Evolutionary conservation across 768 basidiomycete genomes (phyloP).

Genomic region (Asterophora parasitica): DNA sequence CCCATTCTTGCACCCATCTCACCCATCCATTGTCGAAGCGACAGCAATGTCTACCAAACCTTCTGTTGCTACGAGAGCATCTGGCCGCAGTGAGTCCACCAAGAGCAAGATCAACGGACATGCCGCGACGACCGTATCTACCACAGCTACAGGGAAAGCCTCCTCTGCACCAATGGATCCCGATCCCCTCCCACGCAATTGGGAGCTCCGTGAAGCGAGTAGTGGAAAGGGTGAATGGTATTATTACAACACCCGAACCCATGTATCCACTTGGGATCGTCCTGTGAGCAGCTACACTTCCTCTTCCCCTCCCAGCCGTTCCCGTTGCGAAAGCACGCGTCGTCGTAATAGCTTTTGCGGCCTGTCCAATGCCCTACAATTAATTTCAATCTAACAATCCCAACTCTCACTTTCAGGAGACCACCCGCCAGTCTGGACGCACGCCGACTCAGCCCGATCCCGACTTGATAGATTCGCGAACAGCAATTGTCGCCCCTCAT

Average conservation of each 20-base stretch:
- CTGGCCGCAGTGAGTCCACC: conserved; percentile 34
- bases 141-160: conserved; percentile 16
- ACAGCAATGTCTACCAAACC: conserved; percentile 46
- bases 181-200: conserved; percentile 46
- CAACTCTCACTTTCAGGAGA: conserved; percentile 24
- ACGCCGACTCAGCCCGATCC: conserved; percentile 15
- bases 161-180: conserved; percentile 17
- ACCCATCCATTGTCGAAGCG: conserved; percentile 55
- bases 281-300: conserved; percentile 34
- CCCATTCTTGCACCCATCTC: conserved; percentile 50
- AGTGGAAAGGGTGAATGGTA: conserved; percentile 43
- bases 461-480: conserved; percentile 16
- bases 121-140: conserved; percentile 23
- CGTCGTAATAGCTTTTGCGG: conserved; percentile 18
- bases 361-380: conserved; percentile 20
- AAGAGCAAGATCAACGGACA: conserved; percentile 29
- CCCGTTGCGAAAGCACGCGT: conserved; percentile 21
- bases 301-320: conserved; percentile 19
- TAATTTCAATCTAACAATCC: conserved; percentile 28
- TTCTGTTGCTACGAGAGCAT: conserved; percentile 22
- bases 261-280: conserved; percentile 54
- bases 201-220: conserved; percentile 55
- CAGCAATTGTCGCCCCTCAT: conserved; percentile 14
- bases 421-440: conserved; percentile 17
- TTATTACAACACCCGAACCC: conserved; percentile 54